Base-by-base conservation (phyloP, 2,329 filamentous ascomycete genomes). In the Penicillium sp. region DNA sequence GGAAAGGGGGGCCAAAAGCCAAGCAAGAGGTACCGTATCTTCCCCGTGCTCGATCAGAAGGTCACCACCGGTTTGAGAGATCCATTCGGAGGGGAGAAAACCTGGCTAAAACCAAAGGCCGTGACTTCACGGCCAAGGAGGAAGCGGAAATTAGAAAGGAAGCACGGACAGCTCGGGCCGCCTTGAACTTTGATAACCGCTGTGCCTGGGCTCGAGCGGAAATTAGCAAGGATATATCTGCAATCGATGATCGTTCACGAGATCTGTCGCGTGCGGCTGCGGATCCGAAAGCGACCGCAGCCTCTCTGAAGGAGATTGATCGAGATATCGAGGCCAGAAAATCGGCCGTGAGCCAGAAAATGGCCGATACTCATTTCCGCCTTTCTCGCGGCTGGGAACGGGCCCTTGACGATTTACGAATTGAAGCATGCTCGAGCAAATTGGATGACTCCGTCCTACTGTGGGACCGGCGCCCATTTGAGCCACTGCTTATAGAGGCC, bases 401-500 rank as follows among this genome's bases (percentile, higher is more conserved):
- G 16, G n/a, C 37, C 75, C 48, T 78, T 29, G 86, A 90, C 64
- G 85, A 86, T 66, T 70, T 80, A 45, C 82, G 84, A 61, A 62
- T 82, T 16, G 54, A 61, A 22, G 46, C 58, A 16, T 47, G 53
- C 8, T 63, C 59, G 2, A 63, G 62, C 13, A 65, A 61, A 78
- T 82, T 65, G 70, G 75, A 49, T 77, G 81, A 71, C 1, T 82
- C 85, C 0, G 65, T 81, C 1, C 72, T 93, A 3, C 66, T 79
- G 26, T 93, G 87, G 85, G 91, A 96, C 71, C 80, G 83, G 1
- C 86, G 92, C 16, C 75, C 79, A 2, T 86, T 85, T 66, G 90
- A 96, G 66, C 89, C 91, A 0, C 77, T 96, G 16, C 72, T 77
- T 24, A 82, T 84, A 3, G 58, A 77, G 5, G 51, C 73, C 0